A percentile compares a stretch with the other conserved stretches of the same genome.
Evolutionary conservation across 2,329 filamentous ascomycete genomes (phyloP).

Genomic region (Macrophomina tecta): DNA sequence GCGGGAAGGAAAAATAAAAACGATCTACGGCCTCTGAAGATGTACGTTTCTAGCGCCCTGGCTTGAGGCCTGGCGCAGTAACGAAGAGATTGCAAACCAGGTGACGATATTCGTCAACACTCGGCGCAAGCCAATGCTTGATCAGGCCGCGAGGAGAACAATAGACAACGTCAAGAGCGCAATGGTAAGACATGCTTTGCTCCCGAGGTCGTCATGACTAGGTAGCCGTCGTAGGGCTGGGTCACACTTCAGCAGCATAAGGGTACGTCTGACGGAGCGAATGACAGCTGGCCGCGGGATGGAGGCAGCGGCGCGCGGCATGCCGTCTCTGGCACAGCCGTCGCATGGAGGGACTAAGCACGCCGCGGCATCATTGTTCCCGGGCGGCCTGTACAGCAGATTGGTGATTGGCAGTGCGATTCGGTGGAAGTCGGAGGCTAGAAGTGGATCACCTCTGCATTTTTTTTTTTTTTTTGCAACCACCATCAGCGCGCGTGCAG

Average conservation of each 20-base stretch:
- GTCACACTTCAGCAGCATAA: background rate
- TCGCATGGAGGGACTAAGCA: background rate
- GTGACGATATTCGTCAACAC: background rate
- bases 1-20: background rate
- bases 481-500: background rate
- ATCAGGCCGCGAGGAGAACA: background rate
- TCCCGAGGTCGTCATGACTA: background rate
- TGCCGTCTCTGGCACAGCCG: background rate
- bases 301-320: background rate
- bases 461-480: slow-evolving; percentile 4
- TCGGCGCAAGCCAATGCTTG: background rate
- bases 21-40: background rate
- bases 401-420: background rate
- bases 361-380: background rate
- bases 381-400: background rate
- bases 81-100: slow-evolving; percentile 4
- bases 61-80: background rate
- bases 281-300: background rate
- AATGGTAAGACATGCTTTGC: background rate
- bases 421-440: slow-evolving; percentile 14
- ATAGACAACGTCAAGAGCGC: background rate
- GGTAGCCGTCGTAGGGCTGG: slow-evolving; percentile 3
- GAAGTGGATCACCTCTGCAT: slow-evolving; percentile 1
- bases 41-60: no score
- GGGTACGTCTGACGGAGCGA: background rate